Percentiles rank a stretch among this genome's conserved stretches.
Evolutionary conservation across 805 yeast genomes (phyloP).

Genomic region (Blastobotrys attinorum): DNA sequence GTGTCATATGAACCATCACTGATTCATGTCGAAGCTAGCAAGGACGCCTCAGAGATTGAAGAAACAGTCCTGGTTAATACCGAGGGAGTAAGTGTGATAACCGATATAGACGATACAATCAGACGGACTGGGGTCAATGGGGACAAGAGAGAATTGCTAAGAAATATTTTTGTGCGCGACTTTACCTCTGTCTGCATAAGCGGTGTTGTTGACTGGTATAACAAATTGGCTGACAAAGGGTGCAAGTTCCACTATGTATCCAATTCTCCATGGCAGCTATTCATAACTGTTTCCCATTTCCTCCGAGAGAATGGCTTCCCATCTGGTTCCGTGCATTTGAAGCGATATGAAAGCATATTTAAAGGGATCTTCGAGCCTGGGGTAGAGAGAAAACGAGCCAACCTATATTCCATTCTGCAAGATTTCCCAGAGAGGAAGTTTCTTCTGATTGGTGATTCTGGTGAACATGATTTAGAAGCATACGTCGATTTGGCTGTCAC

Average conservation of each 20-base stretch:
- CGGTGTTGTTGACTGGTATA: constrained; percentile 68
- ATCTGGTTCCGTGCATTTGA: constrained; percentile 73
- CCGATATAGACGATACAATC: constrained; percentile 93
- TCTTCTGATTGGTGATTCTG: constrained; percentile 88
- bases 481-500: constrained; percentile 59
- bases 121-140: constrained; percentile 85
- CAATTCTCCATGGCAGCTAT: constrained; percentile 91
- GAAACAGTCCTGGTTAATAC: constrained; percentile 35
- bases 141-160: constrained; percentile 74
- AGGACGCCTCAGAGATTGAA: constrained; percentile 39
- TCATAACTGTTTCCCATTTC: constrained; percentile 49
- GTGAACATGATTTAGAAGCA: constrained; percentile 92
- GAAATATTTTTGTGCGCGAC: constrained; percentile 65
- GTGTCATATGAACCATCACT: constrained; percentile 56
- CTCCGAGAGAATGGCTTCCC: constrained; percentile 56
- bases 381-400: constrained; percentile 64
- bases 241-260: constrained; percentile 87
- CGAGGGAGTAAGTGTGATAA: constrained; percentile 62
- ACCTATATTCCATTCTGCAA: constrained; percentile 51
- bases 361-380: constrained; percentile 83
- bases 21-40: constrained; percentile 28
- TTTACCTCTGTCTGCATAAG: constrained; percentile 63
- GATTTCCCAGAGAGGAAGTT: constrained; percentile 78
- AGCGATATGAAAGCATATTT: constrained; percentile 76
- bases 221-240: constrained; percentile 36